phyloP scores from a whole-genome alignment of 139 green algal species.

The Diplosphaera chodatii region DNA sequence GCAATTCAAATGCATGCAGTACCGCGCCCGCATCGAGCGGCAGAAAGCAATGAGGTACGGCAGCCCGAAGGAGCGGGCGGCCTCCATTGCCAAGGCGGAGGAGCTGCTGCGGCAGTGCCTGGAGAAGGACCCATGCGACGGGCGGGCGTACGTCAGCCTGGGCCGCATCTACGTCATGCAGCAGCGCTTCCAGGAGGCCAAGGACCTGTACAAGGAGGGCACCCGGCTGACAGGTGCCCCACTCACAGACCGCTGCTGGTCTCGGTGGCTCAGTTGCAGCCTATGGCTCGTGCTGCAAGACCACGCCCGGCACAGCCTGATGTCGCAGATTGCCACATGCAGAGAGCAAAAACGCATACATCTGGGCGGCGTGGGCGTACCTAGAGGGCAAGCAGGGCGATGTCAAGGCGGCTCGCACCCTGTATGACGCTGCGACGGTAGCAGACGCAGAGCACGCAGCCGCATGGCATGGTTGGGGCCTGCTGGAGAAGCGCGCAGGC shows the following conservation, averaged over 20 bases:
- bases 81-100: slow-evolving; percentile 48
- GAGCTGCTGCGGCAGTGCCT: slow-evolving; percentile 46
- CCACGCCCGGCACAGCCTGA: too few relatives aligned
- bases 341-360: slow-evolving; percentile 73
- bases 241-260: too few relatives aligned
- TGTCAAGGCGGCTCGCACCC: slow-evolving; percentile 61
- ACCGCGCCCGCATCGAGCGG: slow-evolving; percentile 44
- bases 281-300: too few relatives aligned
- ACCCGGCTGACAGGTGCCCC: slow-evolving; percentile 58
- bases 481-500: slow-evolving; percentile 86
- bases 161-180: slow-evolving; percentile 73
- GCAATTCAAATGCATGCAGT: slow-evolving; percentile 44
- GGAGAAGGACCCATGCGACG: slow-evolving; percentile 67
- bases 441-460: slow-evolving; percentile 79
- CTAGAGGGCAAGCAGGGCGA: slow-evolving; percentile 72
- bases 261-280: too few relatives aligned
- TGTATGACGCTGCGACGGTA: slow-evolving; percentile 87
- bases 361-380: slow-evolving; percentile 90
- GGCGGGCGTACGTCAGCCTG: slow-evolving; percentile 85
- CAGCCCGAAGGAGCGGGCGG: slow-evolving; percentile 16
- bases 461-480: slow-evolving; percentile 94
- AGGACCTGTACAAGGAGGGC: slow-evolving; percentile 81
- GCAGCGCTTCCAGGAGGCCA: slow-evolving; percentile 72
- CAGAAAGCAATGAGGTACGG: slow-evolving; percentile 22
- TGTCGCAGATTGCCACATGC: too few relatives aligned